phyloP scores from a whole-genome alignment of 2,329 filamentous ascomycete species.

The Didymella exigua region DNA sequence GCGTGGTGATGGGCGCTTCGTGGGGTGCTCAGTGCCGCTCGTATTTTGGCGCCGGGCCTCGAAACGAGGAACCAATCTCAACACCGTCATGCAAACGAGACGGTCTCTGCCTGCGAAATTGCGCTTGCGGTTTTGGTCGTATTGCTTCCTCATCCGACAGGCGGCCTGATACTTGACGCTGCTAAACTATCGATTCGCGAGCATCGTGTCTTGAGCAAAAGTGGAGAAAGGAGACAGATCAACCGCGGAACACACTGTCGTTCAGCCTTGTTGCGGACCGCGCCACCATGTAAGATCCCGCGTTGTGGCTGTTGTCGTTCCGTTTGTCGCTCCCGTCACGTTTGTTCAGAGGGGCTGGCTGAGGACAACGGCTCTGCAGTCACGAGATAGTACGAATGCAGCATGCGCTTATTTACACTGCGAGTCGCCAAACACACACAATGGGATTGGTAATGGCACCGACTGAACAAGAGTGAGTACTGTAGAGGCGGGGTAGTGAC shows the following conservation, averaged over 20 bases:
- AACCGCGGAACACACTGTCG: slow-evolving; percentile 4
- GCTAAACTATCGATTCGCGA: slow-evolving; percentile 22
- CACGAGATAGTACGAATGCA: not conserved
- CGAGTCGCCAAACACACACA: not conserved
- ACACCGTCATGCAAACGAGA: slow-evolving; percentile 17
- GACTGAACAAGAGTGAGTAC: not conserved
- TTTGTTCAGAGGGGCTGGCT: slow-evolving; percentile 9
- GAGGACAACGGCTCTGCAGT: slow-evolving; percentile 4
- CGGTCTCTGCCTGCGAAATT: slow-evolving; percentile 20
- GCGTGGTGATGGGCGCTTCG: slow-evolving; percentile 16
- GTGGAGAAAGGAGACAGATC: slow-evolving; percentile 14
- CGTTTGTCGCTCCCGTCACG: slow-evolving; percentile 1
- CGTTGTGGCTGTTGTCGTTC: slow-evolving; percentile 3
- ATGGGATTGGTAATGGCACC: not conserved
- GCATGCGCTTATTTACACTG: not conserved
- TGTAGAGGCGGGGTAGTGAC: not conserved
- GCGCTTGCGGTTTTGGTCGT: slow-evolving; percentile 8
- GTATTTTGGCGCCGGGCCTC: slow-evolving; percentile 19
- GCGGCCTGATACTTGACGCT: slow-evolving; percentile 9
- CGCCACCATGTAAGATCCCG: slow-evolving; percentile 3
- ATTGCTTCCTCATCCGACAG: slow-evolving; percentile 5
- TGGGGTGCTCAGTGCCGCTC: slow-evolving; percentile 11
- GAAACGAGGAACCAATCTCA: slow-evolving; percentile 14
- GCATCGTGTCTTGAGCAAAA: slow-evolving; percentile 12
- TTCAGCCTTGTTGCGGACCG: slow-evolving; percentile 6